Evolutionary conservation across 441 rosid species (phyloP).

Genomic region (Omphalea diandra): DNA sequence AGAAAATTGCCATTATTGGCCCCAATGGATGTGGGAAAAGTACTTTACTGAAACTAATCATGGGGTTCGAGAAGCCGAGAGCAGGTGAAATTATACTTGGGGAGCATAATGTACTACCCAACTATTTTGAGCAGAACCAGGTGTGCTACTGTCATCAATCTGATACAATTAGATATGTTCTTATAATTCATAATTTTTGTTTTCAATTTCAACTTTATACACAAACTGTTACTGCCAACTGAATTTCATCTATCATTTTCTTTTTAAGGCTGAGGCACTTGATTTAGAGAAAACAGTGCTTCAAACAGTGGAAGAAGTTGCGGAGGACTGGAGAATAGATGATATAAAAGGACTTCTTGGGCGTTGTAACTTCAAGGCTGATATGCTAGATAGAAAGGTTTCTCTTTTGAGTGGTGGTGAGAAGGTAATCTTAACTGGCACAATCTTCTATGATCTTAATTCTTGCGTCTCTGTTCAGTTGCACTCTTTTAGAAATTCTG

Average conservation of each 20-base stretch:
- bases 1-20: conserved; percentile 85
- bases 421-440: conserved; percentile 50
- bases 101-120: conserved; percentile 91
- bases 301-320: conserved; percentile 82
- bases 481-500: background rate
- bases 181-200: background rate
- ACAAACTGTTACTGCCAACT: conserved; percentile 17
- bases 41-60: conserved; percentile 77
- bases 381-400: conserved; percentile 94
- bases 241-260: conserved; percentile 23
- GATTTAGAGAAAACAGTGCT: conserved; percentile 87
- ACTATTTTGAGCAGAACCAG: conserved; percentile 99
- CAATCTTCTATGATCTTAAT: conserved; percentile 4
- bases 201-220: conserved; percentile 1
- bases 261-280: conserved; percentile 84
- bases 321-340: conserved; percentile 92
- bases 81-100: conserved; percentile 77
- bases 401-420: conserved; percentile 94
- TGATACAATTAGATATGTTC: background rate
- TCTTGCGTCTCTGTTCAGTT: background rate
- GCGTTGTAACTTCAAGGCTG: conserved; percentile 94
- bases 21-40: conserved; percentile 98
- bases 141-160: conserved; percentile 33
- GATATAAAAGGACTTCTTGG: conserved; percentile 96
- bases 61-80: conserved; percentile 71